Conservation (phyloP, 2,329 filamentous ascomycete genomes). For the Karstenula rhodostoma region DNA sequence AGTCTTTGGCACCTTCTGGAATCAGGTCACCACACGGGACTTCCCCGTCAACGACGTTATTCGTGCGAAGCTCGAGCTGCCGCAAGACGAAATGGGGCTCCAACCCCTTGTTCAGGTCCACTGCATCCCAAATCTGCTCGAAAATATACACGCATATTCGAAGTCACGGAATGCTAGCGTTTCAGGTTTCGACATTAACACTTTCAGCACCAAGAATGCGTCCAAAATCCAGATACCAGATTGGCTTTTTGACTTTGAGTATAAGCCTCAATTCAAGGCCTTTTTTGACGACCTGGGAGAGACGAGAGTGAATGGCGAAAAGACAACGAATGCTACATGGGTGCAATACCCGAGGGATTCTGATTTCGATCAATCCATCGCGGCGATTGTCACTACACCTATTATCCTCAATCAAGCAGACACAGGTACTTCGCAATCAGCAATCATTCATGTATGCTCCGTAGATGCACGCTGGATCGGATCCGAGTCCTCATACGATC, state of each 20-base stretch:
- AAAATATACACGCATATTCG: neutral
- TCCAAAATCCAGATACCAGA: neutral
- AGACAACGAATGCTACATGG: too few species aligned
- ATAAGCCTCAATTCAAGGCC: neutral
- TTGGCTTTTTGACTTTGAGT: neutral
- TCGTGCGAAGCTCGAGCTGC: neutral
- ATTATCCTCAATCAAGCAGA: too few species aligned
- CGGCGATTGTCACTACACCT: too few species aligned
- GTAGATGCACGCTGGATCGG: too few species aligned
- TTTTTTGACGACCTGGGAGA: neutral
- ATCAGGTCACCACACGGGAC: neutral
- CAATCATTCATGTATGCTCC: too few species aligned
- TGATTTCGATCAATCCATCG: too few species aligned
- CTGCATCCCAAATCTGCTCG: too few species aligned
- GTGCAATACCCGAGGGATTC: too few species aligned
- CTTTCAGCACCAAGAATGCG: neutral
- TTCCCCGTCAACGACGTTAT: neutral
- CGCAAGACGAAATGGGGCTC: neutral
- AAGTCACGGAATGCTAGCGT: neutral
- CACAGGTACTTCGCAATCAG: too few species aligned
- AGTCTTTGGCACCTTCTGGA: neutral
- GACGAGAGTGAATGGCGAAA: too few species aligned
- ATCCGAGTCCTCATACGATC: too few species aligned
- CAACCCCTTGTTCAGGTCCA: neutral
- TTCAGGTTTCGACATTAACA: neutral